A percentile compares a stretch with the other conserved stretches of the same genome.
Evolutionary conservation across 1,284 basidiomycete species (phyloP).

Genomic region (Pascua guehoae): DNA sequence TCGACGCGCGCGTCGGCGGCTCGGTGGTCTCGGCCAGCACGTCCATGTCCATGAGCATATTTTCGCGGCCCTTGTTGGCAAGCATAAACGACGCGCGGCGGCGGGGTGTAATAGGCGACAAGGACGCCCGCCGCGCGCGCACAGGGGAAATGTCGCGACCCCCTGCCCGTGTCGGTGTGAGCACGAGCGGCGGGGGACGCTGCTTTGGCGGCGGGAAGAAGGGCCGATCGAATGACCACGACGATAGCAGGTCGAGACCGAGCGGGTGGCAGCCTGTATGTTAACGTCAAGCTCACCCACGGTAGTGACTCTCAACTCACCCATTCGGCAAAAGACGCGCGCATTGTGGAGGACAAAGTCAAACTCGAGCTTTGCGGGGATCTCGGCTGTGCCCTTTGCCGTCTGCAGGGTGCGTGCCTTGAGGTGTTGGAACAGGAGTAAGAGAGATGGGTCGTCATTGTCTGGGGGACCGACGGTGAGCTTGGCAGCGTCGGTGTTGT

Average conservation of each 20-base stretch:
- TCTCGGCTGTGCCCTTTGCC: constrained; percentile 83
- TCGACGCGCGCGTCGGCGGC: constrained; percentile 59
- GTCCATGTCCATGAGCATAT: constrained; percentile 82
- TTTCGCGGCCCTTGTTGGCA: constrained; percentile 59
- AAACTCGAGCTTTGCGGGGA: constrained; percentile 79
- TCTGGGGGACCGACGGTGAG: constrained; percentile 73
- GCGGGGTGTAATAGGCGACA: constrained; percentile 17
- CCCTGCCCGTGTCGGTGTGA: constrained; percentile 8
- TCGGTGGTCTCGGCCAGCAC: constrained; percentile 54
- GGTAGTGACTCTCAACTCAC: constrained; percentile 52
- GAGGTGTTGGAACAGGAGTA: constrained; percentile 83
- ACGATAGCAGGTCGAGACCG: constrained; percentile 76
- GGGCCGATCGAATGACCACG: constrained; percentile 86
- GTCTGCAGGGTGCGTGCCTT: constrained; percentile 85
- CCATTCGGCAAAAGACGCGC: constrained; percentile 86
- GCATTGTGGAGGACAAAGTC: constrained; percentile 91
- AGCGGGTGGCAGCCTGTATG: constrained; percentile 80
- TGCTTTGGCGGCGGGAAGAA: constrained; percentile 33
- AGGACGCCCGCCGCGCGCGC: background rate
- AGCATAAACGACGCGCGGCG: constrained; percentile 56
- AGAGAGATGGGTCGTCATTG: constrained; percentile 86
- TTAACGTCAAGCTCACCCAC: background rate
- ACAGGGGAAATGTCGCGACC: too few relatives aligned
- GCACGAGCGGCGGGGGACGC: constrained; percentile 5
- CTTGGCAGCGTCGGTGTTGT: background rate